Evolutionary conservation across 1,139 yeast species (phyloP), one percentile per base, ranked within the genome.

Genomic region (Eremothecium gossypii): DNA sequence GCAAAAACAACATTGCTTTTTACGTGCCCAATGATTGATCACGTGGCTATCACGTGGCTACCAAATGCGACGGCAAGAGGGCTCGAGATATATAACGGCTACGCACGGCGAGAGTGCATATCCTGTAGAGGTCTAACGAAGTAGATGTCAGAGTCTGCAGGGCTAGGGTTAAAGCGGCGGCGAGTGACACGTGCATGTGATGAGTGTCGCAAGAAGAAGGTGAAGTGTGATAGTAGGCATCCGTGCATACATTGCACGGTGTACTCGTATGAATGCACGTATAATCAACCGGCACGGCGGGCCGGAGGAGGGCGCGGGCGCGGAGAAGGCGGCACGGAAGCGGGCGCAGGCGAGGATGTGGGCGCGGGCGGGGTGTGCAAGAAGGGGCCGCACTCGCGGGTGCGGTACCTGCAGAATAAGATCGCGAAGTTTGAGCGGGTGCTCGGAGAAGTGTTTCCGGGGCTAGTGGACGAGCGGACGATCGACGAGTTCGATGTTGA

Each of bases 231-330:
- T 50, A 96, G 96, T 12, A 83, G 83, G 55, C 86, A 83, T 57
- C 96, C 96, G 1, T 87, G 96, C 65, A 83, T 86, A 37, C 96
- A 86, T 59, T 87, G 96, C 58, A 83, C 96, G 0, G 95, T 86
- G 1, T 87, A 86, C 62, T 79, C 86, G 8, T 84, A 82, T 61
- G 73, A 72, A 45, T 83, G 93, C 59, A 73, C 87, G 0, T 83
- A 81, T 55, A 80, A 79, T 54, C 83, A 80, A 55, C 91, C 91
- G n/a, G 76, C 83, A 30, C 73, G 76, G 48, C 65, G 91, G 41
- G 75, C 77, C 54, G 63, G 7, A 10, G 35, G 35, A 14, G 17
- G 17, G n/a, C 12, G 17, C n/a, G 17, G 17, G 12, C 31, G 11
- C 11, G 17, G 20, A 5, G 20, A 10, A 13, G 31, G 37, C n/a